Percentiles rank a stretch among this genome's conserved stretches.
Evolutionary conservation across 2,329 filamentous ascomycete genomes (phyloP).

Genomic region (Ploettnerulaceae sp.): DNA sequence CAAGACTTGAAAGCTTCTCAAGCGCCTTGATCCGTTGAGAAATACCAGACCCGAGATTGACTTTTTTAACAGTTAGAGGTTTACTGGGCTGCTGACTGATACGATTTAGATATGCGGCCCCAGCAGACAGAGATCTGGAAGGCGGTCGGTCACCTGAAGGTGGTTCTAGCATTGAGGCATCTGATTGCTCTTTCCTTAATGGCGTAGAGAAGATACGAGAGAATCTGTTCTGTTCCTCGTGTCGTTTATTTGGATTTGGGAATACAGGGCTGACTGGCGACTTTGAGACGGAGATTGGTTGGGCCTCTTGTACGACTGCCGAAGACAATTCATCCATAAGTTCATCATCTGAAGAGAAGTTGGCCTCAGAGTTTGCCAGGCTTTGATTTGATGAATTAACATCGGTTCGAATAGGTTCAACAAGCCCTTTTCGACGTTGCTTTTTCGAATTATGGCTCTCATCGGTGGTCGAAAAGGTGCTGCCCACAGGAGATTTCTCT

Average conservation of each 20-base stretch:
- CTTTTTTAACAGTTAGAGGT: constrained; percentile 63
- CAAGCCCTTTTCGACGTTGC: constrained; percentile 25
- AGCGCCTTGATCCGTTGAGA: constrained; percentile 92
- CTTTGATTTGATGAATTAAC: constrained; percentile 35
- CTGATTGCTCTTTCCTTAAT: constrained; percentile 30
- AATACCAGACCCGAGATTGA: constrained; percentile 83
- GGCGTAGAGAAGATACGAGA: constrained; percentile 36
- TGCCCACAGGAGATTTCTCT: constrained; percentile 33
- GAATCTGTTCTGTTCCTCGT: constrained; percentile 25
- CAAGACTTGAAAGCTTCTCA: constrained; percentile 62
- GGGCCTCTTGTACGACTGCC: constrained; percentile 79
- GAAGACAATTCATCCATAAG: constrained; percentile 81
- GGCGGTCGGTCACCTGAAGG: constrained; percentile 23
- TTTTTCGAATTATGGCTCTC: constrained; percentile 21
- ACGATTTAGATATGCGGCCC: constrained; percentile 50
- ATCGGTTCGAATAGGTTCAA: constrained; percentile 54
- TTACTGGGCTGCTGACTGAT: constrained; percentile 47
- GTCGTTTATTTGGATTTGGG: constrained; percentile 33
- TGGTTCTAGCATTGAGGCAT: constrained; percentile 38
- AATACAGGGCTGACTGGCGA: constrained; percentile 72
- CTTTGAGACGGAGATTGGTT: constrained; percentile 71
- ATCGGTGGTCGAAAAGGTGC: constrained; percentile 32
- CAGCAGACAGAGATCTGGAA: constrained; percentile 42
- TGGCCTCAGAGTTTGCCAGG: constrained; percentile 38
- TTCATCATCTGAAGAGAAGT: constrained; percentile 67